These are phyloP conservation scores for Vigna angularis DNA, from an alignment of 306 rosid genomes.

Conservation along the genomic window DNA sequence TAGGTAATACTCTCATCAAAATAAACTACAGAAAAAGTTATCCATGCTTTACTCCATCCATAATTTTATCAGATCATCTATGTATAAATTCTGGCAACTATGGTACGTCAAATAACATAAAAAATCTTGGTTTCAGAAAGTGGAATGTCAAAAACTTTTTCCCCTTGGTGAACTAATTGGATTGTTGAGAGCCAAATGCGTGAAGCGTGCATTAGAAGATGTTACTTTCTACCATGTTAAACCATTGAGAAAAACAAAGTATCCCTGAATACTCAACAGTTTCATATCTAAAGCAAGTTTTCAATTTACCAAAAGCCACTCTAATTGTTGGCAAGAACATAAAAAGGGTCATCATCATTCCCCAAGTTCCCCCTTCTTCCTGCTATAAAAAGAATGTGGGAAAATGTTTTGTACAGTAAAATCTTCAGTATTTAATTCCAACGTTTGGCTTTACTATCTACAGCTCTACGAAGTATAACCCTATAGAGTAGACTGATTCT, in stretches of 20 bases:
- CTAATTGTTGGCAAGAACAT: constrained; percentile 17
- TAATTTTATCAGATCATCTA: background rate
- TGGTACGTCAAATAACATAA: background rate
- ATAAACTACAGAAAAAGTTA: background rate
- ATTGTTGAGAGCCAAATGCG: background rate
- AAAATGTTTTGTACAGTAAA: background rate
- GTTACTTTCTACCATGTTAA: background rate
- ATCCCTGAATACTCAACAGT: background rate
- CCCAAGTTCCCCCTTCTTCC: background rate
- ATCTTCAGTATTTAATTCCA: constrained; percentile 10
- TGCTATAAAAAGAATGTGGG: background rate
- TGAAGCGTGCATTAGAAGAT: background rate
- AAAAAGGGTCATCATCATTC: constrained; percentile 17
- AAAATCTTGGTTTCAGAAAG: background rate
- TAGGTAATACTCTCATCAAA: background rate
- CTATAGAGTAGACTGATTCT: background rate
- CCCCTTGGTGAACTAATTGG: background rate
- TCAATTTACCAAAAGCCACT: background rate
- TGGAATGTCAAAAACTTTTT: background rate
- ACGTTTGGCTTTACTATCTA: background rate
- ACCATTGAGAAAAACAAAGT: background rate
- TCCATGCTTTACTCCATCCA: background rate
- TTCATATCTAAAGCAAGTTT: background rate
- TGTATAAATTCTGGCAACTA: background rate
- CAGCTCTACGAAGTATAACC: constrained; percentile 7